These are phyloP conservation scores for Eremochloa ophiuroides DNA, from an alignment of 176 grass and related monocot genomes.

Conservation along the genomic window DNA sequence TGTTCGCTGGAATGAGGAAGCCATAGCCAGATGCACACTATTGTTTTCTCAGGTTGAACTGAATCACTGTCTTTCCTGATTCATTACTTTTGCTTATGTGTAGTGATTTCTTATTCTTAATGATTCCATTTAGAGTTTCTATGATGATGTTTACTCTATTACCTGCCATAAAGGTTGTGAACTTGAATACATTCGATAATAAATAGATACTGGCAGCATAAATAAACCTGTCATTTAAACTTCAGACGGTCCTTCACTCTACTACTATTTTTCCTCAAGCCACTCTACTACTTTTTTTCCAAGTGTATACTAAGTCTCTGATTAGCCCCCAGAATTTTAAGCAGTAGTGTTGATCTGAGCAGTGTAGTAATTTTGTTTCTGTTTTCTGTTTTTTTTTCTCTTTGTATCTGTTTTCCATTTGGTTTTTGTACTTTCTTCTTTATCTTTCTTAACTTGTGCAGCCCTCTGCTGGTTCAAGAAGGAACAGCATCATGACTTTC, in stretches of 20 bases:
- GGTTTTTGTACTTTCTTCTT: neutral
- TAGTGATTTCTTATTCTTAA: constrained; percentile 9
- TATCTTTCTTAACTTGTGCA: neutral
- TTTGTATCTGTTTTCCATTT: neutral
- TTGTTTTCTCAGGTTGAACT: constrained; percentile 80
- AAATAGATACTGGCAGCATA: neutral
- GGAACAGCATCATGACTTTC: neutral
- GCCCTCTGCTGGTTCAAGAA: neutral
- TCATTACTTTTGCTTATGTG: constrained; percentile 1
- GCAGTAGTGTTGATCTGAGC: neutral
- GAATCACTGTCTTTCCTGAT: constrained; percentile 9
- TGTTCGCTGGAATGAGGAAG: constrained; percentile 98
- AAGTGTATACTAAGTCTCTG: neutral
- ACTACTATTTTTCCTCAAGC: neutral
- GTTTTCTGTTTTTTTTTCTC: neutral
- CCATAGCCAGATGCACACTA: constrained; percentile 88
- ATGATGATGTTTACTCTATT: constrained; percentile 1
- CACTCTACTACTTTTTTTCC: neutral
- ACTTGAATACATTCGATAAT: neutral
- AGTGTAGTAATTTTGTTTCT: neutral
- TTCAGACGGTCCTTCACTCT: neutral
- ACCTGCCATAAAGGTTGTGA: constrained; percentile 3
- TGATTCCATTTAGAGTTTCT: constrained; percentile 16
- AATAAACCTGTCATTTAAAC: constrained; percentile 5
- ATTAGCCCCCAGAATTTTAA: neutral